phyloP scores from a whole-genome alignment of 2,329 filamentous ascomycete species.

The Ophiocordyceps camponoti-leonardi region DNA sequence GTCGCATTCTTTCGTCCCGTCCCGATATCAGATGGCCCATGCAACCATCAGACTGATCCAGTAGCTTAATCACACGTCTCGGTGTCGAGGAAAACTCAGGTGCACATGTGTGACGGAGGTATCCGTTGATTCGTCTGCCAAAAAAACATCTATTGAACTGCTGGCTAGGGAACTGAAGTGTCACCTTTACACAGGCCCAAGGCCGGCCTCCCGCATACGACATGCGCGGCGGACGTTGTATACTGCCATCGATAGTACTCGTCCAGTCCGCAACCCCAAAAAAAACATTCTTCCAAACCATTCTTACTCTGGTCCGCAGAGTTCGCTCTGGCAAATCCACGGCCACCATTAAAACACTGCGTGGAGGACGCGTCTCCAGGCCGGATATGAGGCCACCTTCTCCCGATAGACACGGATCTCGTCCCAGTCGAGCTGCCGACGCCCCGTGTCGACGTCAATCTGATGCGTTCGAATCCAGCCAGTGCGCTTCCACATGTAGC shows the following conservation, averaged over 20 bases:
- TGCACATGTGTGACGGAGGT: background rate
- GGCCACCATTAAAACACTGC: conserved; percentile 15
- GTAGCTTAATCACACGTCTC: background rate
- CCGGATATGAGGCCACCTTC: conserved; percentile 30
- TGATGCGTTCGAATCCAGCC: conserved; percentile 39
- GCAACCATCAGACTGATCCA: background rate
- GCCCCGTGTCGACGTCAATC: conserved; percentile 52
- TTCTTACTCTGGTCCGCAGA: background rate
- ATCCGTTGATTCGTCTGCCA: background rate
- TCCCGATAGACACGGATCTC: conserved; percentile 37
- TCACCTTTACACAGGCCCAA: background rate
- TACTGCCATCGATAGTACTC: too few relatives aligned
- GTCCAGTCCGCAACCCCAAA: background rate
- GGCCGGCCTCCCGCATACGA: background rate
- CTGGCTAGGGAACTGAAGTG: background rate
- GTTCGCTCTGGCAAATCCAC: background rate
- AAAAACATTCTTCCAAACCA: background rate
- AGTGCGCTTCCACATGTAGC: conserved; percentile 49
- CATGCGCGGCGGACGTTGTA: background rate
- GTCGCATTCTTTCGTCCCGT: background rate
- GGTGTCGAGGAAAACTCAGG: background rate
- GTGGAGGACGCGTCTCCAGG: conserved; percentile 26
- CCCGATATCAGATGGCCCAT: background rate
- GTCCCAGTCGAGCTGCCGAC: conserved; percentile 50
- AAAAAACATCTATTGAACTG: background rate